Evolutionary conservation across 2,329 filamentous ascomycete species (phyloP).

Genomic region (Claviceps lovelessii): DNA sequence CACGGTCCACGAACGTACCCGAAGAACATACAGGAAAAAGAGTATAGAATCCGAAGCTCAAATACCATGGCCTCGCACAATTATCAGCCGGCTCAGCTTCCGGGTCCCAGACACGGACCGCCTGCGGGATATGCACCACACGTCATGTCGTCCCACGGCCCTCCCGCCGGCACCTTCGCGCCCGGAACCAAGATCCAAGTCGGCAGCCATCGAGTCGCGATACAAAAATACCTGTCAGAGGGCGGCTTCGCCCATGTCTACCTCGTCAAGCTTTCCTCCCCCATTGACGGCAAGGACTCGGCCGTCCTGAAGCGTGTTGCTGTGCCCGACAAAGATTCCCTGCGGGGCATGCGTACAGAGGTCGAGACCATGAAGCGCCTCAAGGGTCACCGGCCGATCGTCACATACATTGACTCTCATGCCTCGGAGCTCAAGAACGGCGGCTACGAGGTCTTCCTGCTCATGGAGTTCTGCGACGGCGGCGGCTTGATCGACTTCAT

Average conservation of each 20-base stretch:
- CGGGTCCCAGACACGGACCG: slow-evolving; percentile 20
- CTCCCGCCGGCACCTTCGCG: slow-evolving; percentile 72
- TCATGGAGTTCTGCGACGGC: slow-evolving; percentile 95
- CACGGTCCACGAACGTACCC: background rate
- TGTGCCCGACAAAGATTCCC: slow-evolving; percentile 85
- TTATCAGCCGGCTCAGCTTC: slow-evolving; percentile 18
- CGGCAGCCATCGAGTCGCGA: slow-evolving; percentile 78
- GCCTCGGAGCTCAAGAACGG: slow-evolving; percentile 84
- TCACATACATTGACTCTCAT: slow-evolving; percentile 97
- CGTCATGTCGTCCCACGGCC: slow-evolving; percentile 7
- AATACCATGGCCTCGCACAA: slow-evolving; percentile 23
- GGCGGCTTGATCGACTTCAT: slow-evolving; percentile 98
- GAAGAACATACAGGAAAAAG: no score
- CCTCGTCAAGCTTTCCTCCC: slow-evolving; percentile 70
- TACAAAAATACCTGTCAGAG: slow-evolving; percentile 95
- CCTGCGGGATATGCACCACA: slow-evolving; percentile 31
- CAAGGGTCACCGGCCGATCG: slow-evolving; percentile 89
- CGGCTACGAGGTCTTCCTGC: slow-evolving; percentile 92
- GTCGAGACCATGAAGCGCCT: slow-evolving; percentile 99
- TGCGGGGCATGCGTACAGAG: slow-evolving; percentile 94
- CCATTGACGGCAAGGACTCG: slow-evolving; percentile 62
- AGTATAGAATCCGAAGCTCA: background rate
- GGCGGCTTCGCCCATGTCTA: slow-evolving; percentile 98
- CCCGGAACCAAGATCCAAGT: slow-evolving; percentile 95
- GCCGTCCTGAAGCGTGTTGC: slow-evolving; percentile 90